Evolutionary conservation across 208 protist species (phyloP), one percentile per base, ranked within the genome.

Genomic region (Crithidia sp.): DNA sequence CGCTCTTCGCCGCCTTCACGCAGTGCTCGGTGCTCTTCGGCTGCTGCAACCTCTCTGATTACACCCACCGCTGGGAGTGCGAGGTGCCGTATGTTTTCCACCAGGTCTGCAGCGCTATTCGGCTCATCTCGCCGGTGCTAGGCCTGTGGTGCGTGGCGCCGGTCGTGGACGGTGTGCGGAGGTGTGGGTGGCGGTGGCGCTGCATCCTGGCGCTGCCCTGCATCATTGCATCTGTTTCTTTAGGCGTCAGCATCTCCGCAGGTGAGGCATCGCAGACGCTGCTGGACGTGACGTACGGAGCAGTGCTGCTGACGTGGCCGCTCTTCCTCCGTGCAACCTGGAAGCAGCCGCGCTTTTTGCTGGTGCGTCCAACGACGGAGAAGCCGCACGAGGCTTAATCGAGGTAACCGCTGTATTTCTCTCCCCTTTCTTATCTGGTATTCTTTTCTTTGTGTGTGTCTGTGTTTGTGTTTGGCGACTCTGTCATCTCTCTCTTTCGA

Each of bases 61-160:
- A 71, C 16, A 87, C 81, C 52, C 66, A 79, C 2, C 67, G 54
- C n/a, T 83, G 83, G 73, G 88, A 91, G 75, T 96, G 91, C 71
- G 78, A 86, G 12, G 12, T 90, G 17, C 84, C 88, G 2, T 88
- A 88, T 67, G 83, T 87, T 39, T 78, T 94, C n/a, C 90, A 92
- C 71, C 90, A 82, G 74, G 60, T 88, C 0, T 89, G 88, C 67
- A 90, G 82, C 54, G 76, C 85, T 3, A 70, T 85, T 16, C 81
- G 85, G 9, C 45, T 81, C 47, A 52, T 77, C 12, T 67, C 80
- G 37, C 91, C 91, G 41, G 56, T 92, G 49, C 75, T 92, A 64
- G 72, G 83, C 54, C 56, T 93, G 62, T 92, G 81, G 82, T 88
- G 85, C 50, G 74, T 89, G 37, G 52, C 78, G 39, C 87, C 88